phyloP scores from a whole-genome alignment of 2,329 filamentous ascomycete species.

The Dactylellina cionopaga region DNA sequence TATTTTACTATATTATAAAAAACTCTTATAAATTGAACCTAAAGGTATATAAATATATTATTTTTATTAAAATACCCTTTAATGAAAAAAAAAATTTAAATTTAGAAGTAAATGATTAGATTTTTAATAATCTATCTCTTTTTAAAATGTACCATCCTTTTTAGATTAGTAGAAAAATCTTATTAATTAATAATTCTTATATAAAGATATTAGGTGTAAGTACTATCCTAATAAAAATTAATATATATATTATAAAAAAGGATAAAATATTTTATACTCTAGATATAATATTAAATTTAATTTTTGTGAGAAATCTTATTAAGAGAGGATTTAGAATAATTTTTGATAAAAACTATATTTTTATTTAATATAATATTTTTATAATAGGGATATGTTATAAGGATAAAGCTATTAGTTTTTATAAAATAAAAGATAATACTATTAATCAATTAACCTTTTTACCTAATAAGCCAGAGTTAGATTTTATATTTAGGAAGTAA shows the following conservation, averaged over 20 bases:
- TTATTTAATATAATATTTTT: background rate
- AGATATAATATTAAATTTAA: conserved; percentile 7
- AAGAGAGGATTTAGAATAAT: too few species aligned
- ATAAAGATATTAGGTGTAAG: conserved; percentile 2
- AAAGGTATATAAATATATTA: conserved; percentile 10
- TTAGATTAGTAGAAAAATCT: too few species aligned
- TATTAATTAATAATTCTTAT: too few species aligned
- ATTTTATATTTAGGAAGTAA: too few species aligned
- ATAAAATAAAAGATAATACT: background rate
- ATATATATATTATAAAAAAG: background rate
- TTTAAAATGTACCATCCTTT: too few species aligned
- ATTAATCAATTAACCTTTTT: background rate
- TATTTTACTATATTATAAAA: too few species aligned
- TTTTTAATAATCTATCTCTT: too few species aligned
- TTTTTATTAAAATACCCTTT: background rate
- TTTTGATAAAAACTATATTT: background rate
- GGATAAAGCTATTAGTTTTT: background rate
- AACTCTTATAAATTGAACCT: too few species aligned
- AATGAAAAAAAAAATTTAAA: background rate
- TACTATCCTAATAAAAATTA: background rate
- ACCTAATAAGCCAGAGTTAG: too few species aligned
- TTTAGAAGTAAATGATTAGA: background rate
- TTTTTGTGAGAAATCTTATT: too few species aligned
- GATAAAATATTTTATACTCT: background rate
- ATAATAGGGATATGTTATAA: background rate